A percentile compares a stretch with the other conserved stretches of the same genome.
phyloP scores from a whole-genome alignment of 768 basidiomycete genomes.

The Hysterangium stoloniferum region DNA sequence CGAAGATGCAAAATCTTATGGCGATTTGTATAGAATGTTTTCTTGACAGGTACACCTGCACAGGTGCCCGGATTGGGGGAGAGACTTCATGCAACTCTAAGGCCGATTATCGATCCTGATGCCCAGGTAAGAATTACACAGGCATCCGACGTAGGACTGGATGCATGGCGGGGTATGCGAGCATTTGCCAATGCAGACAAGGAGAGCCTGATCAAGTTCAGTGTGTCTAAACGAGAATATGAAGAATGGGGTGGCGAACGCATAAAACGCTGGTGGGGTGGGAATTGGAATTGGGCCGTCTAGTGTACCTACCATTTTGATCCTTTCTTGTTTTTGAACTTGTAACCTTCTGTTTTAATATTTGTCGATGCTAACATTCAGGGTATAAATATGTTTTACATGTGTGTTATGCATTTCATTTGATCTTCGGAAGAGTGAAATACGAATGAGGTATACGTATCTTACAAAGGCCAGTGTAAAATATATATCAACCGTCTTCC shows the following conservation, averaged over 20 bases:
- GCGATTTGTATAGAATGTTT: slow-evolving; percentile 58
- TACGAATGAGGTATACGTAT: slow-evolving; percentile 4
- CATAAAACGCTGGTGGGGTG: slow-evolving; percentile 85
- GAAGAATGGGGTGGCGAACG: slow-evolving; percentile 86
- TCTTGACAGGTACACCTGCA: slow-evolving; percentile 79
- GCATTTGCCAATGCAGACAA: slow-evolving; percentile 41
- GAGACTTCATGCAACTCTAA: slow-evolving; percentile 65
- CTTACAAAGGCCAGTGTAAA: background rate
- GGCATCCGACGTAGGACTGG: slow-evolving; percentile 59
- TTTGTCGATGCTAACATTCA: background rate
- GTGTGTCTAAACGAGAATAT: slow-evolving; percentile 75
- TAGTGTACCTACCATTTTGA: slow-evolving; percentile 1
- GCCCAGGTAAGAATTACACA: slow-evolving; percentile 57
- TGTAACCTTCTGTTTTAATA: background rate
- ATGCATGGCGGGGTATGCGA: slow-evolving; percentile 94
- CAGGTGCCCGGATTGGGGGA: slow-evolving; percentile 60
- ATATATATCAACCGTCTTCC: background rate
- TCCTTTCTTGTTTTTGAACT: background rate
- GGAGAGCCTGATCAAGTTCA: slow-evolving; percentile 44
- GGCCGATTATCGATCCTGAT: slow-evolving; percentile 79
- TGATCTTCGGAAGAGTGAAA: background rate
- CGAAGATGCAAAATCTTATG: background rate
- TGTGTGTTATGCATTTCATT: background rate
- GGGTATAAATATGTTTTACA: background rate
- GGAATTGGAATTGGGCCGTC: slow-evolving; percentile 70